Base-by-base conservation (phyloP, 176 grass and related monocot genomes). In the Puya raimondii region DNA sequence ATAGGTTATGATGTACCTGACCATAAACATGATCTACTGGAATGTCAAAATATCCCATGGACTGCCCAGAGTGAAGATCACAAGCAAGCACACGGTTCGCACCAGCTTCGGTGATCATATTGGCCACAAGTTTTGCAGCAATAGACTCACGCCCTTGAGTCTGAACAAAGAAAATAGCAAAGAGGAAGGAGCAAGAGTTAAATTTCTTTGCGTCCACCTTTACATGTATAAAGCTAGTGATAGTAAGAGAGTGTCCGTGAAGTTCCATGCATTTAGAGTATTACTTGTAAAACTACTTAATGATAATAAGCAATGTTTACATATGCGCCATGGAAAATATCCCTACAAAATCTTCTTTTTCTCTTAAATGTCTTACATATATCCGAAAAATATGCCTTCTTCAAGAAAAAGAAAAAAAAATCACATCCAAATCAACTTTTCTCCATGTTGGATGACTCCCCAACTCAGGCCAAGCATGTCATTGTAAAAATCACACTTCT, bases 71-170 rank as follows among this genome's bases (percentile, higher is more conserved):
- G 86, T 97, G 93, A 78, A 97, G 84, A 72, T 97, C 93, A 83
- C 93, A 97, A 18, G 88, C 77, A 69, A 97, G 89, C 66, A 97
- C 93, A 81, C 93, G 89, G 68, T 97, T 90, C 2, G 93, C 93
- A 75, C 93, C 93, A 79, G 93, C 89, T 92, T 97, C 89, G 27
- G 93, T 97, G 69, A 97, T 97, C 89, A 97, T 92, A 80, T 97
- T 97, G 63, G 93, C 89, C 77, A 97, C 89, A 85, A 97, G 93
- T 56, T 97, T 97, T 65, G 89, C 93, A 21, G 93, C 93, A 85
- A 97, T 97, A 68, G 93, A 97, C 84, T 97, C 93, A 82, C 93
- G 84, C 22, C 89, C 93, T 85, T 97, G 89, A 77, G 93, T 92
- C 89, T 97, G 79, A 85, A 66, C 80, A 51, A 76, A 18, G 18